Conservation (phyloP, 148 eudicot genomes). For the Vaccinium macrocarpon region DNA sequence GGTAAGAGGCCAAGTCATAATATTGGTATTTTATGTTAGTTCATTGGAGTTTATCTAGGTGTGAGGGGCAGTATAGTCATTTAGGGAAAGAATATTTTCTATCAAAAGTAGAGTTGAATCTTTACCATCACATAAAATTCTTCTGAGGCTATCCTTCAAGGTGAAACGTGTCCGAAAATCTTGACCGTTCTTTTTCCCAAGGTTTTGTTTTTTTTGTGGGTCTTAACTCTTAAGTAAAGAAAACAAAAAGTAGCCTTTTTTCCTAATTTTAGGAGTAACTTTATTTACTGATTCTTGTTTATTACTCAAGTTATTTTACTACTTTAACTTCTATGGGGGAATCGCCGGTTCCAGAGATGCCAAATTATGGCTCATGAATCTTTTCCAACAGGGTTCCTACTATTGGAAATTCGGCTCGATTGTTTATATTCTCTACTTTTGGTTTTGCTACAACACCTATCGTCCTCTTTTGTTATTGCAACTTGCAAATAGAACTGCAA, state of each 20-base stretch:
- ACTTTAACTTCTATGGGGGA: too few relatives aligned
- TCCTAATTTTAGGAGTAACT: neutral
- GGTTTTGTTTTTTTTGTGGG: neutral
- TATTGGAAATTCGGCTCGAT: too few relatives aligned
- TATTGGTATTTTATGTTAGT: neutral
- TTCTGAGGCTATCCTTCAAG: neutral
- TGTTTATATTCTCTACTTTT: too few relatives aligned
- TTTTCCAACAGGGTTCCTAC: slow-evolving; percentile 3
- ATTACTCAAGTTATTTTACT: too few relatives aligned
- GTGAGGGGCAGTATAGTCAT: neutral
- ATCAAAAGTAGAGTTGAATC: neutral
- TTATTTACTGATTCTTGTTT: neutral
- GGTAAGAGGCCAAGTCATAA: neutral
- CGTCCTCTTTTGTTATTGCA: too few relatives aligned
- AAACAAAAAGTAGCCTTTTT: too few relatives aligned
- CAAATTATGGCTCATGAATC: neutral
- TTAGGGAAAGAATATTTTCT: neutral
- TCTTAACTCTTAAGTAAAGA: neutral
- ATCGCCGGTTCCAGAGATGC: too few relatives aligned
- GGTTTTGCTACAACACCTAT: too few relatives aligned
- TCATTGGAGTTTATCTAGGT: neutral
- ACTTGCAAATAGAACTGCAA: too few relatives aligned
- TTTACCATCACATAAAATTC: neutral
- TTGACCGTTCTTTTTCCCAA: neutral
- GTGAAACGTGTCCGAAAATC: neutral